phyloP scores from a whole-genome alignment of 371 early-diverging fungal genomes.

The Paraphysoderma sedebokerense region DNA sequence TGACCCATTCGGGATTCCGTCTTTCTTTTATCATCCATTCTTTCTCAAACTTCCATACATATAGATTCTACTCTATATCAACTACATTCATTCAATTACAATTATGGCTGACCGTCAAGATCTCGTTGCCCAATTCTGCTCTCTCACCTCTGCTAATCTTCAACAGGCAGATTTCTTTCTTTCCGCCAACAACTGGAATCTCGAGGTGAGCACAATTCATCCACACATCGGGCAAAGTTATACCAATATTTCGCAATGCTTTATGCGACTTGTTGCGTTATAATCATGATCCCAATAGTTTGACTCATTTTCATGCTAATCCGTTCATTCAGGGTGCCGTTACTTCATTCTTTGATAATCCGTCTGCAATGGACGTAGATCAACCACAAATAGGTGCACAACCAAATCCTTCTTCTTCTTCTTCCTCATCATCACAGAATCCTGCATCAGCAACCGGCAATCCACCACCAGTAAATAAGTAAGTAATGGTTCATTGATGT shows the following conservation, averaged over 20 bases:
- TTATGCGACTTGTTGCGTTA: neutral
- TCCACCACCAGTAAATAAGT: neutral
- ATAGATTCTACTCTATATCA: too few relatives aligned
- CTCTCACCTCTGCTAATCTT: slow-evolving; percentile 29
- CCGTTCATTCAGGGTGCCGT: neutral
- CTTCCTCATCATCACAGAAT: neutral
- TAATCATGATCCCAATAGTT: neutral
- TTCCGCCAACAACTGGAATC: slow-evolving; percentile 53
- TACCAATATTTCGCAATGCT: too few relatives aligned
- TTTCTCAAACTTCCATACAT: too few relatives aligned
- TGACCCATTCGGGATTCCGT: too few relatives aligned
- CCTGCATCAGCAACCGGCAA: neutral
- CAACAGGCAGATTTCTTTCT: slow-evolving; percentile 52
- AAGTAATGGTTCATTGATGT: neutral
- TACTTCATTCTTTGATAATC: neutral
- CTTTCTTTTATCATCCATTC: too few relatives aligned
- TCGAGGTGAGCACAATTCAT: too few relatives aligned
- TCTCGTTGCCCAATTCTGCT: slow-evolving; percentile 38
- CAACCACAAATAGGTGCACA: too few relatives aligned
- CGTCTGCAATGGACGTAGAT: neutral
- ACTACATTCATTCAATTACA: too few relatives aligned
- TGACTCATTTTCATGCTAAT: neutral
- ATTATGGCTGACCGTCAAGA: slow-evolving; percentile 35
- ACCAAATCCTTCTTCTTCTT: too few relatives aligned
- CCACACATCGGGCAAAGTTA: too few relatives aligned